Evolutionary conservation across 1,139 yeast species (phyloP), one percentile per base, ranked within the genome.

Genomic region (Hyphopichia wangnamkhiaoensis): DNA sequence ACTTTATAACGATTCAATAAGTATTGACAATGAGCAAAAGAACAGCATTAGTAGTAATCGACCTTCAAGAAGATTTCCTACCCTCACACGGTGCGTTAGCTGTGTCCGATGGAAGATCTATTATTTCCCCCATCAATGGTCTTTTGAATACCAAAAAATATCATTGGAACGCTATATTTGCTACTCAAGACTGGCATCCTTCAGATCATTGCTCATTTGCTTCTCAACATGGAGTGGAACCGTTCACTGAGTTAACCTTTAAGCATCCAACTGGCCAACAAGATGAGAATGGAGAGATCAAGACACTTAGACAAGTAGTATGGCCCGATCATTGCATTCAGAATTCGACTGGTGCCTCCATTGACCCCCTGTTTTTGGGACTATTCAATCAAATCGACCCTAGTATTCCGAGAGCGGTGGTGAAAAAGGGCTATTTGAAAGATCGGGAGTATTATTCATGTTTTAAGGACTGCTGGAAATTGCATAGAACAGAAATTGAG

Each of bases 291-390:
- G 67, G 68, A 16, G 42, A 58, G 21, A 55, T 58, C 31, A 52
- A 57, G 35, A 47, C 46, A 1, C 51, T 58, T 46, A 53, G 44
- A 2, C 82, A 83, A 44, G 68, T 71, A 0, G 71, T 89, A 3
- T 91, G 98, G 98, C 97, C 98, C 0, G 93, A 77, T 42, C 98
- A 91, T 58, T 91, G 97, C 57, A 77, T 91, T 3, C 93, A 88
- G 52, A 69, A 72, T 38, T 70, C 88, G 0, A 38, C 51, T 8
- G 98, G 98, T 0, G 74, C 93, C 0, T 69, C 74, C 35, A 68
- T 89, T 37, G 88, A 88, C 2, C 56, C 63, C 0, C 76, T 66
- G 41, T 69, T 71, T 38, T 39, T 49, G 21, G 46, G 52, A 4
- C 41, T 40, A 2, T 68, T 68, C 44, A 56, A 59, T 14, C 45